These are phyloP conservation scores for Metschnikowia noctiluminum DNA, from an alignment of 805 yeast genomes.

Conservation along the genomic window DNA sequence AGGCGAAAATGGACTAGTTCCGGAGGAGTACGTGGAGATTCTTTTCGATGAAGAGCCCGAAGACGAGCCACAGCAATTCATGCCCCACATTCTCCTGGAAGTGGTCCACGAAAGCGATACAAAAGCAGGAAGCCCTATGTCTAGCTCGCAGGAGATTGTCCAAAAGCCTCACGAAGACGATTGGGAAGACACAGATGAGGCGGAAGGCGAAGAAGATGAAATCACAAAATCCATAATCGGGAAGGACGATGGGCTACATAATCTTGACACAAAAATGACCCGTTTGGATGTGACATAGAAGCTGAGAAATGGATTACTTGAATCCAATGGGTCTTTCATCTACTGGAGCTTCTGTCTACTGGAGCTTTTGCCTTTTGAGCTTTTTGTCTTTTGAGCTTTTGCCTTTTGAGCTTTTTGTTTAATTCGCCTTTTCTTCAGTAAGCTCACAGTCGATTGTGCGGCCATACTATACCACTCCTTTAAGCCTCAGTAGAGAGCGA, in stretches of 20 bases:
- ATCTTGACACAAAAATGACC: not conserved
- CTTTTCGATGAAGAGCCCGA: constrained; percentile 27
- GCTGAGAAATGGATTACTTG: not conserved
- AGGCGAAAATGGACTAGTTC: constrained; percentile 87
- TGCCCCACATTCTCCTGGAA: constrained; percentile 33
- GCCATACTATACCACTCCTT: no score
- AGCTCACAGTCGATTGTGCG: no score
- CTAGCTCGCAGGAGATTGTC: no score
- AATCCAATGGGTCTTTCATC: no score
- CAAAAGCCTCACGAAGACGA: constrained; percentile 20
- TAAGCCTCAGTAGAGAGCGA: no score
- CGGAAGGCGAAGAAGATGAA: constrained; percentile 1
- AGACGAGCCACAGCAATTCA: constrained; percentile 46
- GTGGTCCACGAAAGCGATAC: constrained; percentile 8
- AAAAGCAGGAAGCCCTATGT: no score
- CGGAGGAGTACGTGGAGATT: constrained; percentile 85
- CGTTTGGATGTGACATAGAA: not conserved
- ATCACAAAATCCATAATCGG: not conserved
- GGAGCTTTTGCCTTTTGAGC: no score
- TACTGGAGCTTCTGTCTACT: no score
- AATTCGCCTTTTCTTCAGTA: no score
- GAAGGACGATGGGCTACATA: not conserved
- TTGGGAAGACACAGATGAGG: constrained; percentile 30
- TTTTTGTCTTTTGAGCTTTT: no score
- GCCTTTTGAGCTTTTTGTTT: no score